phyloP scores from a whole-genome alignment of 2,329 filamentous ascomycete genomes.

The Ophiocordyceps camponoti-leonardi region DNA sequence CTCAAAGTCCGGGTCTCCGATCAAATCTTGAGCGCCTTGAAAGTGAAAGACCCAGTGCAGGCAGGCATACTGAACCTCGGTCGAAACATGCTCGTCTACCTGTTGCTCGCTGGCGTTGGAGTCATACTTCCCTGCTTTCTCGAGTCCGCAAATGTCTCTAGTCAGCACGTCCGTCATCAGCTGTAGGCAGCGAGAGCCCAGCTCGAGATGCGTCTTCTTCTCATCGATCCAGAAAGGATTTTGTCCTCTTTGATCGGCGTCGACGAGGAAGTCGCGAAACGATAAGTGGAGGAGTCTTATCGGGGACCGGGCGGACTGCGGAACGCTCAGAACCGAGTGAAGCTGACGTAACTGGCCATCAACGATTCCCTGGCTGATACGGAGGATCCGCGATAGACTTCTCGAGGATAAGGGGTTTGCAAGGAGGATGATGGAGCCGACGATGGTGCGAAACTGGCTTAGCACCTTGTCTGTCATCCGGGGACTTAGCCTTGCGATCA shows the following conservation, averaged over 20 bases:
- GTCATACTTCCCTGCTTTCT: background rate
- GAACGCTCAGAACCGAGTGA: background rate
- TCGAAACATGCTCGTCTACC: background rate
- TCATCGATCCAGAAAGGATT: background rate
- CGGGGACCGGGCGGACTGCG: background rate
- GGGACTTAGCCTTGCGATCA: background rate
- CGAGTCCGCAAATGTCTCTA: background rate
- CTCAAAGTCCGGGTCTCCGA: background rate
- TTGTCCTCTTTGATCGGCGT: background rate
- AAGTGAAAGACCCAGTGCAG: background rate
- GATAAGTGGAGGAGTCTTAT: background rate
- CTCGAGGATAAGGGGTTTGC: background rate
- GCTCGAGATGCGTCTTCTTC: background rate
- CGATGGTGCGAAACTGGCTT: background rate
- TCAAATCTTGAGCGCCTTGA: background rate
- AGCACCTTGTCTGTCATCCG: background rate
- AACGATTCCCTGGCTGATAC: background rate
- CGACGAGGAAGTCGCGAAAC: background rate
- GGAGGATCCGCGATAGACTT: background rate
- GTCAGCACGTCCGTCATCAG: background rate
- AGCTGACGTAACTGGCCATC: background rate
- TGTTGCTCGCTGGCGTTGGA: background rate
- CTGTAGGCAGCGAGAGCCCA: background rate
- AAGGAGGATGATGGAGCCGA: background rate
- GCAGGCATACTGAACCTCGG: background rate